Percentiles rank a stretch among this genome's conserved stretches.
Evolutionary conservation across 352 stramenopile species (phyloP).

Genomic region (Globisporangium spiculum): DNA sequence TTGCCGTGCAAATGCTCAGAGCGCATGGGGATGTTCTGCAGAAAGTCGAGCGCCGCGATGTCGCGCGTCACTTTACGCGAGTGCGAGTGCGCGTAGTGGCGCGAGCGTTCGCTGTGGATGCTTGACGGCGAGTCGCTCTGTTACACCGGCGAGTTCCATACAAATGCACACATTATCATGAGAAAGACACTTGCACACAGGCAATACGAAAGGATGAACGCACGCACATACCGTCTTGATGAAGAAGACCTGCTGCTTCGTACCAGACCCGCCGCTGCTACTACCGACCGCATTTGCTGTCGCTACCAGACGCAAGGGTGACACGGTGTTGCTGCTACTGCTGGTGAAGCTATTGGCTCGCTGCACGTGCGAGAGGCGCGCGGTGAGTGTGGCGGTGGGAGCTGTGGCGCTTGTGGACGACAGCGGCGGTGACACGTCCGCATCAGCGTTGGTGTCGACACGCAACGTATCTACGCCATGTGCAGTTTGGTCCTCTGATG

Average conservation of each 20-base stretch:
- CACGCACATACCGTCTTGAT: constrained; percentile 31
- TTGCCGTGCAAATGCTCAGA: constrained; percentile 34
- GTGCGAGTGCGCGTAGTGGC: constrained; percentile 31
- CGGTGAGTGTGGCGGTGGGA: background rate
- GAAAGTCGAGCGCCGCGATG: constrained; percentile 86
- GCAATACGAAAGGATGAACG: background rate
- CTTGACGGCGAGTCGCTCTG: constrained; percentile 48
- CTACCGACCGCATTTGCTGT: background rate
- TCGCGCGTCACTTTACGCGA: constrained; percentile 80
- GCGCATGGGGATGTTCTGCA: constrained; percentile 86
- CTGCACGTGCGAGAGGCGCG: background rate
- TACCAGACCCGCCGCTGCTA: background rate
- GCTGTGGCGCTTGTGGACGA: background rate
- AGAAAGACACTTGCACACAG: background rate
- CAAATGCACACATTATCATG: constrained; percentile 10
- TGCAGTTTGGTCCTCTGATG: background rate
- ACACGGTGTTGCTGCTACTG: background rate
- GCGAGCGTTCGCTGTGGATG: constrained; percentile 45
- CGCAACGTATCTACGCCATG: background rate
- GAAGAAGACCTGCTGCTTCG: constrained; percentile 23
- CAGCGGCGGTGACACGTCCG: background rate
- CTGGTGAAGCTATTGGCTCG: background rate
- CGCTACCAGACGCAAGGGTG: constrained; percentile 13
- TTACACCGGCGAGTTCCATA: background rate
- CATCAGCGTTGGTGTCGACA: background rate